Evolutionary conservation across 2,329 filamentous ascomycete species (phyloP).

Genomic region (Nemania abortiva): DNA sequence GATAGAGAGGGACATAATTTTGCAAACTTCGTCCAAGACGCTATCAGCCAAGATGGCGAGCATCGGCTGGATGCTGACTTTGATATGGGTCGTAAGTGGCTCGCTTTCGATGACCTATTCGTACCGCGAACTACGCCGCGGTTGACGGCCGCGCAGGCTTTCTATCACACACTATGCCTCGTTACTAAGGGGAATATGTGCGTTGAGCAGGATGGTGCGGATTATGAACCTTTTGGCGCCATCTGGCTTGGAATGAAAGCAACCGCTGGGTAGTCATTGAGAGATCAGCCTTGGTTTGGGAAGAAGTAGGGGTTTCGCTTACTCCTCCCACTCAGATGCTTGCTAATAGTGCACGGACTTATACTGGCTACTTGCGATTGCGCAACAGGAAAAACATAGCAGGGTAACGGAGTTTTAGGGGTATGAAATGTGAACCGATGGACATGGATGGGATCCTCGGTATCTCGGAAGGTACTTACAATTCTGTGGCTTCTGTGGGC

Average conservation of each 20-base stretch:
- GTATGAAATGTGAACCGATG: background rate
- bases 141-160: conserved; percentile 78
- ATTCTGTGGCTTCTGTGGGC: conserved; percentile 16
- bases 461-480: background rate
- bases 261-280: background rate
- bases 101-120: conserved; percentile 78
- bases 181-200: conserved; percentile 73
- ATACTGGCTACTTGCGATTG: conserved; percentile 19
- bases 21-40: conserved; percentile 57
- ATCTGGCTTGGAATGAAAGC: conserved; percentile 60
- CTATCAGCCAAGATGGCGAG: conserved; percentile 51
- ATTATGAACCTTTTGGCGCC: conserved; percentile 58
- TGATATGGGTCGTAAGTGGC: conserved; percentile 56
- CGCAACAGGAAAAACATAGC: background rate
- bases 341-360: background rate
- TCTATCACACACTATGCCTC: conserved; percentile 79
- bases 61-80: conserved; percentile 48
- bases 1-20: conserved; percentile 62
- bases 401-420: background rate
- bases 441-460: background rate
- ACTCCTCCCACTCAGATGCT: background rate
- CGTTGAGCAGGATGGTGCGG: conserved; percentile 69
- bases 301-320: background rate
- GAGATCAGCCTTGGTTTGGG: background rate
- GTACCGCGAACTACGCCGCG: conserved; percentile 65